Conservation (phyloP, 169 alveolate species). For the Eimeria mitis region DNA sequence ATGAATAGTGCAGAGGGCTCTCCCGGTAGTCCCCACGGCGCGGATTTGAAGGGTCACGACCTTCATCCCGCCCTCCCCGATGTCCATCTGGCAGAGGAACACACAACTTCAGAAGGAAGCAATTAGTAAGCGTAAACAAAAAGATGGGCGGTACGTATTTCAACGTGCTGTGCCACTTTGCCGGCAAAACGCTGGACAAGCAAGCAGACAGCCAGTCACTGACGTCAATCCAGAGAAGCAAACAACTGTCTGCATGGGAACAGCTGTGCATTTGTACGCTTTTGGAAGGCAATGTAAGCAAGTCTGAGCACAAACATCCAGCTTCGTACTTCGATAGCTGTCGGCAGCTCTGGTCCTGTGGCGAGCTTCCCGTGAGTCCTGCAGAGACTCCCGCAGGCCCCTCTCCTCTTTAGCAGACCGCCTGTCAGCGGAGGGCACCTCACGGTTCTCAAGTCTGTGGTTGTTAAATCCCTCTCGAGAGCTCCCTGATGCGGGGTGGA, state of each 20-base stretch:
- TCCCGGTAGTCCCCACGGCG: conserved; percentile 16
- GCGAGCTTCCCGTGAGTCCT: background rate
- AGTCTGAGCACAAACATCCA: background rate
- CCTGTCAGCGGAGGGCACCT: background rate
- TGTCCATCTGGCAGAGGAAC: conserved; percentile 34
- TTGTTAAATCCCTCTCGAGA: background rate
- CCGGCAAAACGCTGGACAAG: background rate
- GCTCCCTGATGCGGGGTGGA: background rate
- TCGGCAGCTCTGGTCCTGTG: conserved; percentile 2
- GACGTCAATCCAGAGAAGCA: background rate
- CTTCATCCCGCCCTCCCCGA: conserved; percentile 38
- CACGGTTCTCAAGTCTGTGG: background rate
- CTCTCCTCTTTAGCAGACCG: background rate
- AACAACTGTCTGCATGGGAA: background rate
- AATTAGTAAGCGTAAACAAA: background rate
- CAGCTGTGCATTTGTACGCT: background rate
- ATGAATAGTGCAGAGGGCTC: conserved; percentile 31
- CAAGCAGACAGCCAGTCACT: background rate
- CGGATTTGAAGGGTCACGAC: background rate
- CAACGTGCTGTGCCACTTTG: background rate
- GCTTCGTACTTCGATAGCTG: conserved; percentile 36
- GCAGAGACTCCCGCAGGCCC: background rate
- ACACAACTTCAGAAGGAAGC: background rate
- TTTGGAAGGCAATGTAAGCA: background rate
- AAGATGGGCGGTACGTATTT: background rate